Conservation (phyloP, 2,329 filamentous ascomycete species). For the Colletotrichum liaoningense region DNA sequence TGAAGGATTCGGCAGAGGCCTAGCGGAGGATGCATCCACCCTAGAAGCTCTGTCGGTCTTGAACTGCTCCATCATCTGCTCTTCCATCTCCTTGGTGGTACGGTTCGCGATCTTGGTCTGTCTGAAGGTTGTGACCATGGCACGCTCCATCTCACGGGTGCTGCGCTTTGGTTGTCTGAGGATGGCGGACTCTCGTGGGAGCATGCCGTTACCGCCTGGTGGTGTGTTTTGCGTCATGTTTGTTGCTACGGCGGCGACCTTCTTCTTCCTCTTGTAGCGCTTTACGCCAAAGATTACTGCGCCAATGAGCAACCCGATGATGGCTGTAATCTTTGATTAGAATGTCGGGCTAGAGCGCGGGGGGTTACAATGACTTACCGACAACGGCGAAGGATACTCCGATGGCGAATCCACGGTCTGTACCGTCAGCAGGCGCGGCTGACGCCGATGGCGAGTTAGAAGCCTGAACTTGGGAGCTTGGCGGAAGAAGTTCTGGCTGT, state of each 20-base stretch:
- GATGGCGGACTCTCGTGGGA: constrained; percentile 12
- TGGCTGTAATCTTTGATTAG: neutral
- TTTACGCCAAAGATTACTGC: constrained; percentile 16
- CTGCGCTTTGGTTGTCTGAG: constrained; percentile 10
- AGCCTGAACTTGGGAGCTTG: constrained; percentile 7
- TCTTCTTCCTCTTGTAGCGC: constrained; percentile 21
- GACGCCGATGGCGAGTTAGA: neutral
- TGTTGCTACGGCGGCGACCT: constrained; percentile 16
- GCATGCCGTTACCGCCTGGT: neutral
- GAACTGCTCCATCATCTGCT: constrained; percentile 28
- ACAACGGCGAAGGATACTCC: constrained; percentile 21
- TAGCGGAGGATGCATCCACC: neutral
- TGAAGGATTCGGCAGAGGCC: neutral
- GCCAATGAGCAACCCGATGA: constrained; percentile 20
- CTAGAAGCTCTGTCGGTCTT: neutral
- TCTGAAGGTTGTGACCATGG: constrained; percentile 19
- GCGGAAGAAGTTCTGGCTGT: neutral
- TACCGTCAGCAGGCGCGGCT: neutral
- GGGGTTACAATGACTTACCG: neutral
- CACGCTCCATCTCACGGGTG: constrained; percentile 22
- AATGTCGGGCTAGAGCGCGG: neutral
- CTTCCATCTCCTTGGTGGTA: constrained; percentile 28
- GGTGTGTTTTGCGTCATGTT: constrained; percentile 23
- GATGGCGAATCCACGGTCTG: constrained; percentile 2
- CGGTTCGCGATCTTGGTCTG: constrained; percentile 26